phyloP scores from a whole-genome alignment of 805 yeast species.

The Sugiyamaella lignohabitans region DNA sequence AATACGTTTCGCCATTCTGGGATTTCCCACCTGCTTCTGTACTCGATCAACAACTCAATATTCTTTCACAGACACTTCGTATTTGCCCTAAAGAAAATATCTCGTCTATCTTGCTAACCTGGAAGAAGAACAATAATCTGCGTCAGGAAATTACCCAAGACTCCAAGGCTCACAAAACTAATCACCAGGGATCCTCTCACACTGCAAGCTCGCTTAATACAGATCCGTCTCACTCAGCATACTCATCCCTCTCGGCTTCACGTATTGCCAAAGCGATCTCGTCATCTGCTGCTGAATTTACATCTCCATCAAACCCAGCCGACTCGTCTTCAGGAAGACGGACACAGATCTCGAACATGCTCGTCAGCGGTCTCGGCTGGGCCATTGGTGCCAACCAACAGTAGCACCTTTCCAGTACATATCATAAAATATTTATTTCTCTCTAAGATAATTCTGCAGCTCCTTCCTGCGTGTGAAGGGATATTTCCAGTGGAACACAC shows the following conservation, averaged over 20 bases:
- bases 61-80: slow-evolving; percentile 47
- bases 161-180: not conserved
- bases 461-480: too few species aligned
- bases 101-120: slow-evolving; percentile 51
- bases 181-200: not conserved
- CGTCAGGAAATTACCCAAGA: slow-evolving; percentile 5
- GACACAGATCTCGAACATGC: slow-evolving; percentile 44
- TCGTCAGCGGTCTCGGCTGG: slow-evolving; percentile 57
- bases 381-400: slow-evolving; percentile 47
- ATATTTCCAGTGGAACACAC: too few species aligned
- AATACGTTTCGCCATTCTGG: slow-evolving; percentile 46
- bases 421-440: not conserved
- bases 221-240: slow-evolving; percentile 1
- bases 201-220: too few species aligned
- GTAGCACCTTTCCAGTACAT: not conserved
- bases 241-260: slow-evolving; percentile 8
- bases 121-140: slow-evolving; percentile 35
- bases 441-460: too few species aligned
- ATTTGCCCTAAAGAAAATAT: slow-evolving; percentile 51
- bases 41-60: slow-evolving; percentile 45
- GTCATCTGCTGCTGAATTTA: slow-evolving; percentile 18
- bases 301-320: not conserved
- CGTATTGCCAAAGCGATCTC: slow-evolving; percentile 20
- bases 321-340: slow-evolving; percentile 15
- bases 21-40: slow-evolving; percentile 34